These are phyloP conservation scores for Pugionium dolabratum DNA, from an alignment of 345 rosid species.

Conservation along the genomic window DNA sequence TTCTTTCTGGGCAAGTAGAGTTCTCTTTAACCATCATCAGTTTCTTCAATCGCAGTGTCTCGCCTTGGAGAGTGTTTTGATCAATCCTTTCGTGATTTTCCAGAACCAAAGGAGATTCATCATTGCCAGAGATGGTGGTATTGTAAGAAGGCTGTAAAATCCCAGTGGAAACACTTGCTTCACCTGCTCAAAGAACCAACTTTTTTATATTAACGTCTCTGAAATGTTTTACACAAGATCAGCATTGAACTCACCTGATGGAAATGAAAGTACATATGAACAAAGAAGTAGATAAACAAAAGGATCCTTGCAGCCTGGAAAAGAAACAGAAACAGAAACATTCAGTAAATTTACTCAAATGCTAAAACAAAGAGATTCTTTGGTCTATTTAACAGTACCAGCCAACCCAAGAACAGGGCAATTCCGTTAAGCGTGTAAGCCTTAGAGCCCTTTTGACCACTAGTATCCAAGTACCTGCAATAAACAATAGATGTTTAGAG, in stretches of 20 bases:
- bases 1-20: conserved; percentile 17
- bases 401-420: conserved; percentile 78
- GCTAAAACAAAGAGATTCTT: conserved; percentile 5
- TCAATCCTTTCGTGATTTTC: conserved; percentile 74
- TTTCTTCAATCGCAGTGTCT: conserved; percentile 50
- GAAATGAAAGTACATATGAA: conserved; percentile 62
- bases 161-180: conserved; percentile 66
- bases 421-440: conserved; percentile 64
- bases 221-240: conserved; percentile 2
- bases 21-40: conserved; percentile 26
- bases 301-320: conserved; percentile 71
- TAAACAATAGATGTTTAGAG: neutral
- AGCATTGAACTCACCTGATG: conserved; percentile 56
- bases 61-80: conserved; percentile 64
- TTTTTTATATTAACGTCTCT: neutral
- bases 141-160: conserved; percentile 62
- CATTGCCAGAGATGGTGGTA: conserved; percentile 47
- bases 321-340: conserved; percentile 13
- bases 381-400: conserved; percentile 52
- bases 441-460: conserved; percentile 65
- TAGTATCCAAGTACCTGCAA: conserved; percentile 75
- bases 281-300: conserved; percentile 64
- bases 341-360: neutral
- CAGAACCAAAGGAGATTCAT: conserved; percentile 81
- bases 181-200: conserved; percentile 47